Percentiles rank a stretch among this genome's conserved stretches.
Evolutionary conservation across 768 basidiomycete genomes (phyloP).

Genomic region (Nidularia pulvinata): DNA sequence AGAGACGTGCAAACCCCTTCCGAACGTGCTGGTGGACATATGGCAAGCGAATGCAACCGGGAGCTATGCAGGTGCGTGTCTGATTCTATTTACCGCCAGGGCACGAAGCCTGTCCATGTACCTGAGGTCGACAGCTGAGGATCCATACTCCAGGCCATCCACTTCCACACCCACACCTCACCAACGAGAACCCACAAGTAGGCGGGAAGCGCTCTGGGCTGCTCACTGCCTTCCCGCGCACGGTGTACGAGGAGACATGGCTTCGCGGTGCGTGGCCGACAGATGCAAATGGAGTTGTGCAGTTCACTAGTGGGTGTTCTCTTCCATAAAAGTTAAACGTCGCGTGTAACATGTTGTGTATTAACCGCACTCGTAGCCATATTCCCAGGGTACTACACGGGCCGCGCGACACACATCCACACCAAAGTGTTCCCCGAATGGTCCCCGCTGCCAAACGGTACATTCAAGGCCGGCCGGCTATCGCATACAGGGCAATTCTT

Average conservation of each 20-base stretch:
- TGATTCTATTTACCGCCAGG: not conserved
- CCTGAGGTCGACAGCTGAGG: not conserved
- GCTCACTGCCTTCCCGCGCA: conserved; percentile 42
- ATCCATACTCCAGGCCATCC: conserved; percentile 36
- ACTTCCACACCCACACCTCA: conserved; percentile 37
- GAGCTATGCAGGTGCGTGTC: conserved; percentile 40
- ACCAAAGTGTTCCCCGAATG: conserved; percentile 54
- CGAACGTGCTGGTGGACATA: conserved; percentile 57
- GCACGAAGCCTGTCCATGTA: not conserved
- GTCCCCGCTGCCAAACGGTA: conserved; percentile 38
- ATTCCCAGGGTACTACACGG: conserved; percentile 58
- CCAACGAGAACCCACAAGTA: conserved; percentile 41
- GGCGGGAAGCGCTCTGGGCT: conserved; percentile 44
- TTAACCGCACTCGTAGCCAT: conserved; percentile 29
- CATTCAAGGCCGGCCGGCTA: conserved; percentile 41
- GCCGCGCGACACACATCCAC: conserved; percentile 55
- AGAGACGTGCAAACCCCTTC: conserved; percentile 52
- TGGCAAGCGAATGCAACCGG: conserved; percentile 62
- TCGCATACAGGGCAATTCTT: conserved; percentile 55
- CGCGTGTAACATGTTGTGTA: no score
- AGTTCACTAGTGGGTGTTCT: conserved; percentile 44
- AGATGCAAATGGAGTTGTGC: conserved; percentile 48
- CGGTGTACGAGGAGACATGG: conserved; percentile 39
- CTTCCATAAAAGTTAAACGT: not conserved
- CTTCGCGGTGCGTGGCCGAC: conserved; percentile 56